Evolutionary conservation across 768 basidiomycete genomes (phyloP).

Genomic region (Suillus spraguei): DNA sequence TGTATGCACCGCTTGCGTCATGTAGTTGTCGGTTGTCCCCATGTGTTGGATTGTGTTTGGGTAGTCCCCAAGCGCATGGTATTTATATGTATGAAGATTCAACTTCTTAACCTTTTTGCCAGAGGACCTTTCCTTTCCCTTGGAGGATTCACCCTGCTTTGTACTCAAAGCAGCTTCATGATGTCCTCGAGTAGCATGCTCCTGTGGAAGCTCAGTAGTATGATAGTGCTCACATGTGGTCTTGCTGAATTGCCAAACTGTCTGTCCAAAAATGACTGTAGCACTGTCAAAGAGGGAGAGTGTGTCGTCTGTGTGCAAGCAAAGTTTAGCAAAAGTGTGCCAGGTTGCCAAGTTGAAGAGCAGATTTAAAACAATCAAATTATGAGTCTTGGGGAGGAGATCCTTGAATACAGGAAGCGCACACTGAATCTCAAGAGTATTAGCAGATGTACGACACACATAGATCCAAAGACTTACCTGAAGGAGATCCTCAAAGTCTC

Average conservation of each 20-base stretch:
- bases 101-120: slow-evolving; percentile 2
- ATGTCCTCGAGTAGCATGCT: slow-evolving; percentile 26
- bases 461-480: slow-evolving; percentile 8
- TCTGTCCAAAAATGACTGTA: slow-evolving; percentile 19
- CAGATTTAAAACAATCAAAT: slow-evolving; percentile 15
- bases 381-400: slow-evolving; percentile 22
- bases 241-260: slow-evolving; percentile 26
- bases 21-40: slow-evolving; percentile 27
- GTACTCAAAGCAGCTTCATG: slow-evolving; percentile 12
- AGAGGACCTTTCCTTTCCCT: too few species aligned
- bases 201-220: slow-evolving; percentile 33
- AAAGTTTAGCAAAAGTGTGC: slow-evolving; percentile 35
- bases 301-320: slow-evolving; percentile 25
- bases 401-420: slow-evolving; percentile 35
- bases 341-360: slow-evolving; percentile 19
- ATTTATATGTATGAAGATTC: slow-evolving; percentile 33
- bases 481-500: slow-evolving; percentile 18
- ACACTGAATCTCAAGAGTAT: slow-evolving; percentile 20
- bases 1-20: slow-evolving; percentile 33
- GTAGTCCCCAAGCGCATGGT: slow-evolving; percentile 38
- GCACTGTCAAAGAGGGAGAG: slow-evolving; percentile 6
- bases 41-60: background rate
- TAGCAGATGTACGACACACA: background rate
- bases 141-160: slow-evolving; percentile 4
- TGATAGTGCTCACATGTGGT: slow-evolving; percentile 25